Conservation (phyloP, 2,329 filamentous ascomycete species). For the Sarocladium brachiariae region DNA sequence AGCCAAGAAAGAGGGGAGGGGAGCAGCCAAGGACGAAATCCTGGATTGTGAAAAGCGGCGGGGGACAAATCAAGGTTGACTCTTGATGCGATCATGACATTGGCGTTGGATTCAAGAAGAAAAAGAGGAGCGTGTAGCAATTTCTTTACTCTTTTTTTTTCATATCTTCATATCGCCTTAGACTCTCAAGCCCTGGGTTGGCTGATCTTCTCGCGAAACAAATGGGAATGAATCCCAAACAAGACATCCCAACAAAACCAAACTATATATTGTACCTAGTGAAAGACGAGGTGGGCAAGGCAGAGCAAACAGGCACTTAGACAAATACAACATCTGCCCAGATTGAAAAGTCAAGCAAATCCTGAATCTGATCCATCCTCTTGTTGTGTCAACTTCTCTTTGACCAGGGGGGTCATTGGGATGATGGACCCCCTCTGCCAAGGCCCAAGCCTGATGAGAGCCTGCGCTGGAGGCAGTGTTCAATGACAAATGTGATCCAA, state of each 20-base stretch:
- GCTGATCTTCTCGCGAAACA: not conserved
- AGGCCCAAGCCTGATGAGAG: not conserved
- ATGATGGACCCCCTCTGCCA: not conserved
- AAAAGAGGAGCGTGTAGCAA: not conserved
- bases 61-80: not conserved
- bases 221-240: too few relatives aligned
- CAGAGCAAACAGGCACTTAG: too few relatives aligned
- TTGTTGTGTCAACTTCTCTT: too few relatives aligned
- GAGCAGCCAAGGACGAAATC: not conserved
- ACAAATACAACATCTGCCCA: too few relatives aligned
- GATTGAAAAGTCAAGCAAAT: too few relatives aligned
- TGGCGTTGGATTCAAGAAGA: not conserved
- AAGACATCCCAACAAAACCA: not conserved
- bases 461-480: not conserved
- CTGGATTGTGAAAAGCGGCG: not conserved
- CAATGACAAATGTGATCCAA: conserved; percentile 1
- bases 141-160: not conserved
- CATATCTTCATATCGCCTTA: not conserved
- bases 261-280: too few relatives aligned
- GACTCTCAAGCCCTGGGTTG: not conserved
- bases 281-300: too few relatives aligned
- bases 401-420: too few relatives aligned
- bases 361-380: too few relatives aligned
- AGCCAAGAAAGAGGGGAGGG: not conserved
- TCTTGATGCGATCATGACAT: conserved; percentile 1